Evolutionary conservation across 2,329 filamentous ascomycete species (phyloP).

Genomic region (Fusarium illudens): DNA sequence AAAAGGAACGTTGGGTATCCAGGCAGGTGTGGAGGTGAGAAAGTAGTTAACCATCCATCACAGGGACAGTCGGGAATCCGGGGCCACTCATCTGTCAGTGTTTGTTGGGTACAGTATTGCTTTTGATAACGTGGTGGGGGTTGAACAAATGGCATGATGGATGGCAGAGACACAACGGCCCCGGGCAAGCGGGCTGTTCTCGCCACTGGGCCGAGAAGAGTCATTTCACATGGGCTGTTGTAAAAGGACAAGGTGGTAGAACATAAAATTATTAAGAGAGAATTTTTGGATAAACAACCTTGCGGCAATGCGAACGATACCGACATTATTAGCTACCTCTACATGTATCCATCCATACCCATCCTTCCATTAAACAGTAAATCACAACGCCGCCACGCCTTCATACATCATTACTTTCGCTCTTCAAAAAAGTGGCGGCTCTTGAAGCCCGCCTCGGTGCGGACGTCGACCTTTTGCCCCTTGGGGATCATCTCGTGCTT

Average conservation of each 20-base stretch:
- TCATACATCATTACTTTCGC: conserved; percentile 6
- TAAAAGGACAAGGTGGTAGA: too few relatives aligned
- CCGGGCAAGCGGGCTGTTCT: background rate
- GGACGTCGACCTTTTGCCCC: conserved; percentile 68
- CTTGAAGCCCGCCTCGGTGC: conserved; percentile 44
- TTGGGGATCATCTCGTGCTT: conserved; percentile 84
- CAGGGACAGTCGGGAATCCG: too few relatives aligned
- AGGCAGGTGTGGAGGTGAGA: too few relatives aligned
- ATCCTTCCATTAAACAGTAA: background rate
- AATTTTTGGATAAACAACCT: background rate
- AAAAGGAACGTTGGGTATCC: too few relatives aligned
- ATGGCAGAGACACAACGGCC: too few relatives aligned
- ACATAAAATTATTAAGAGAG: background rate
- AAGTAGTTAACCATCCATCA: too few relatives aligned
- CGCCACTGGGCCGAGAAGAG: background rate
- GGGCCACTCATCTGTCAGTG: too few relatives aligned
- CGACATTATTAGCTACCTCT: background rate
- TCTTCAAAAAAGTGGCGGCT: conserved; percentile 52
- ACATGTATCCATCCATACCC: background rate
- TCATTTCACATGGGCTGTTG: background rate
- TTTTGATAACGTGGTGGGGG: too few relatives aligned
- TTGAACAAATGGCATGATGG: too few relatives aligned
- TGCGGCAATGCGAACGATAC: background rate
- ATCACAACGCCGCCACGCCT: background rate
- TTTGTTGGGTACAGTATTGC: too few relatives aligned